These are phyloP conservation scores for Cornus kousa DNA, from an alignment of 148 eudicot genomes.

Conservation along the genomic window DNA sequence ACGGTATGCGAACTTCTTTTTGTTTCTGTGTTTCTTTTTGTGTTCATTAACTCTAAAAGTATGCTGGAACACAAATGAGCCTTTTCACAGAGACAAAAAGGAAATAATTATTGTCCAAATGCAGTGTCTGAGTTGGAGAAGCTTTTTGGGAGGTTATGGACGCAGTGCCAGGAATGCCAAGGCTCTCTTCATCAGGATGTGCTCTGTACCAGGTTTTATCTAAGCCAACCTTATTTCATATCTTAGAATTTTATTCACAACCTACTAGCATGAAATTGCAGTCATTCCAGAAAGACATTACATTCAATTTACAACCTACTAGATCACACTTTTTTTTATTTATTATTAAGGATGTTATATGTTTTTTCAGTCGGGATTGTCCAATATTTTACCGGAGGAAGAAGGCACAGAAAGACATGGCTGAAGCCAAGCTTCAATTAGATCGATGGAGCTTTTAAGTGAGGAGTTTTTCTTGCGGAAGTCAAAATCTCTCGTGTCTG, in stretches of 20 bases:
- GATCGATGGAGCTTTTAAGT: slow-evolving; percentile 83
- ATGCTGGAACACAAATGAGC: background rate
- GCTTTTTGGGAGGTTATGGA: slow-evolving; percentile 95
- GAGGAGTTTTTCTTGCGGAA: background rate
- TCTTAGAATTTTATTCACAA: background rate
- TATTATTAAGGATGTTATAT: background rate
- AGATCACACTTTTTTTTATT: background rate
- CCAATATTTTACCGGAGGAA: slow-evolving; percentile 99
- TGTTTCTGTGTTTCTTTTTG: background rate
- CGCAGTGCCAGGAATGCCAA: slow-evolving; percentile 99
- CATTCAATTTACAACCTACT: too few relatives aligned
- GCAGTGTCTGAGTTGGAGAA: slow-evolving; percentile 89
- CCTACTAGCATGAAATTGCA: background rate
- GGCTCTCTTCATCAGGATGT: slow-evolving; percentile 99
- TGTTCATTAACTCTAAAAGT: background rate
- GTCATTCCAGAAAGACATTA: background rate
- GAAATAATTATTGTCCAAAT: slow-evolving; percentile 9
- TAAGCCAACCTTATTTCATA: background rate
- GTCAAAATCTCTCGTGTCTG: too few relatives aligned
- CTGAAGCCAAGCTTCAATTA: slow-evolving; percentile 86
- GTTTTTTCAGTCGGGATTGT: slow-evolving; percentile 76
- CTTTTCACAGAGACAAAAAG: background rate
- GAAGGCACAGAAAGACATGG: slow-evolving; percentile 99
- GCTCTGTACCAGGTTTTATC: slow-evolving; percentile 84
- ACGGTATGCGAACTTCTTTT: slow-evolving; percentile 40